Base-by-base conservation (phyloP, 176 grass and related monocot species). In the Zoysia pacifica region DNA sequence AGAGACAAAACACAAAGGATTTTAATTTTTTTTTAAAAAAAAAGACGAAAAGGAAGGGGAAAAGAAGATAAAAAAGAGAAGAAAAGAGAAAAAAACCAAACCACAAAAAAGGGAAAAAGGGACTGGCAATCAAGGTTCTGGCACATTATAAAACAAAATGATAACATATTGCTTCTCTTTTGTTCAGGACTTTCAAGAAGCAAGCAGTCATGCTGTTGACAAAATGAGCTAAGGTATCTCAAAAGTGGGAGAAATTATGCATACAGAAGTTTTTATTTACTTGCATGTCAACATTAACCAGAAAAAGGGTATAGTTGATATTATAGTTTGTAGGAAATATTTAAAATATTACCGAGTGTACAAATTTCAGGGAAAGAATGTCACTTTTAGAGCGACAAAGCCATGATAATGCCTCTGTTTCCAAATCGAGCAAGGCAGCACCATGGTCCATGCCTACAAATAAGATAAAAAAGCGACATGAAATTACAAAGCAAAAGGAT, bases 341-440 rank as follows among this genome's bases (percentile, higher is more conserved):
- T 74, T 40, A 70, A 65, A 48, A 54, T 62, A 37, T 74, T 94
- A 89, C 86, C 88, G 86, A 86, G 20, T 90, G 80, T 75, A 84
- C 15, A 91, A 89, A 91, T 74, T 84, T 87, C 48, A 70, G 76
- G 5, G 88, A 91, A 10, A 94, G 81, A 73, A 88, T 53, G 51
- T 94, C 88, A 79, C 91, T 94, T 86, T 83, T 86, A 47, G 70
- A 88, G 10, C 2, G 73, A 69, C 81, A 86, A 14, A 91, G 14
- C 91, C 86, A 81, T 0, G 86, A 91, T 13, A 75, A 54, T n/a
- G 55, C 36, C 81, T 64, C 70, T 52, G 83, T 88, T 86, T 94
- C 86, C 73, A 94, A 79, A 90, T 94, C 62, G 65, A 94, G 44
- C 10, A 89, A 75, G 74, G 67, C 44, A 56, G 80, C 81, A 54